A percentile compares a stretch with the other conserved stretches of the same genome.
These are phyloP conservation scores for Pseudotsuga menziesii DNA, from an alignment of 75 land plant genomes.

Conservation along the genomic window DNA sequence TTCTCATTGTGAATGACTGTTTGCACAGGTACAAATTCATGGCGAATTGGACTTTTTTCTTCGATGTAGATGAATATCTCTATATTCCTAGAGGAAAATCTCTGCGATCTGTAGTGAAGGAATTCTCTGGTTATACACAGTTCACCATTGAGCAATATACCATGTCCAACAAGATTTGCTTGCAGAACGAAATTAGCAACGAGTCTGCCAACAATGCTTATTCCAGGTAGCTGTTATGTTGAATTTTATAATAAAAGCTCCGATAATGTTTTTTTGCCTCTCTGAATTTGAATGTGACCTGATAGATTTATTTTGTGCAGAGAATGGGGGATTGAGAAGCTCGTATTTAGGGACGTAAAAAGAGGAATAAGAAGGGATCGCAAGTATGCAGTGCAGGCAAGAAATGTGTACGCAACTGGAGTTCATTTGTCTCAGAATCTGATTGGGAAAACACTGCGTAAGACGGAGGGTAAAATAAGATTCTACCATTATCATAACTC, in stretches of 20 bases:
- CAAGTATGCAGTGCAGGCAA: constrained; percentile 82
- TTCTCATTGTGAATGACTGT: constrained; percentile 86
- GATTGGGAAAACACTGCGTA: constrained; percentile 42
- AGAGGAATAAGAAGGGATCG: constrained; percentile 60
- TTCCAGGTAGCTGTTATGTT: not conserved
- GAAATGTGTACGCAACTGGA: constrained; percentile 63
- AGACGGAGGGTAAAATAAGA: constrained; percentile 34
- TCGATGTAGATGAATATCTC: constrained; percentile 87
- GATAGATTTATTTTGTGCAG: constrained; percentile 17
- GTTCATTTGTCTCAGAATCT: constrained; percentile 77
- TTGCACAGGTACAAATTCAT: constrained; percentile 59
- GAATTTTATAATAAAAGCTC: not conserved
- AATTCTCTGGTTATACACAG: constrained; percentile 47
- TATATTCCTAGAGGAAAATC: constrained; percentile 35
- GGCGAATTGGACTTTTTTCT: constrained; percentile 86
- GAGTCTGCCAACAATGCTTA: not conserved
- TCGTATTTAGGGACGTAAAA: constrained; percentile 54
- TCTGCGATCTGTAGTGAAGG: constrained; percentile 37
- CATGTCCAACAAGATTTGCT: constrained; percentile 66
- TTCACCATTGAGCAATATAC: constrained; percentile 74
- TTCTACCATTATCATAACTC: constrained; percentile 73
- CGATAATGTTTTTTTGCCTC: too few species aligned
- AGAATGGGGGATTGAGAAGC: constrained; percentile 89
- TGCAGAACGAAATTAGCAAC: not conserved
- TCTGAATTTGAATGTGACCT: too few species aligned